Percentiles rank a stretch among this genome's conserved stretches.
phyloP scores from a whole-genome alignment of 2,329 filamentous ascomycete genomes.

The Paradendryphiella salina region DNA sequence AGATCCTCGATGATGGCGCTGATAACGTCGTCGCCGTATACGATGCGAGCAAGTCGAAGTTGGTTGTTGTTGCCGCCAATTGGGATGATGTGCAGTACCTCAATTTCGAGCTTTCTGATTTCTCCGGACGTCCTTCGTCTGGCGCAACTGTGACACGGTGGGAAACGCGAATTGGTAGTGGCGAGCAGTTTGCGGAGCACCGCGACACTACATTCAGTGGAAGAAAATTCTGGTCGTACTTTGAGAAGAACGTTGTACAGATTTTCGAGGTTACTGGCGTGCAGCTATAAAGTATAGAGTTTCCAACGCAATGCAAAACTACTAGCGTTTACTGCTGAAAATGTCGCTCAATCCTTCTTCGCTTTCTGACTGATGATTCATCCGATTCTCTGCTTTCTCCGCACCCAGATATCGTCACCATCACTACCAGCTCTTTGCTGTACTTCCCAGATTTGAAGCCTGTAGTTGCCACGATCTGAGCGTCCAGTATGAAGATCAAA shows the following conservation, averaged over 20 bases:
- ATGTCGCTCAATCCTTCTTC: too few relatives aligned
- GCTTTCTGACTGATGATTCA: slow-evolving; percentile 5
- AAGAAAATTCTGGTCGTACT: slow-evolving; percentile 11
- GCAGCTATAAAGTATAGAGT: neutral
- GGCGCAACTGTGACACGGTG: slow-evolving; percentile 9
- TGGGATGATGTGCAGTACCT: slow-evolving; percentile 9
- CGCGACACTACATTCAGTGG: slow-evolving; percentile 6
- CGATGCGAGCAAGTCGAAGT: slow-evolving; percentile 5
- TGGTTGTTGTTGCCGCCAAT: slow-evolving; percentile 11
- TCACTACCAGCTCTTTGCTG: slow-evolving; percentile 48
- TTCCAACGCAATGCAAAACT: neutral
- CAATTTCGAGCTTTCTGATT: slow-evolving; percentile 13
- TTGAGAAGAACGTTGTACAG: slow-evolving; percentile 11
- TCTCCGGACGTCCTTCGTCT: slow-evolving; percentile 1
- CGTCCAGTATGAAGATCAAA: slow-evolving; percentile 69
- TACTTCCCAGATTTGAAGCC: slow-evolving; percentile 66
- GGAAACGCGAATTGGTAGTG: slow-evolving; percentile 8
- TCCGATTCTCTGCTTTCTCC: slow-evolving; percentile 40
- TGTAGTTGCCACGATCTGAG: slow-evolving; percentile 65
- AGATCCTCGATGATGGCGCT: slow-evolving; percentile 8
- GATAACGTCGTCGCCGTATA: slow-evolving; percentile 12
- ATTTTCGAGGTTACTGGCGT: slow-evolving; percentile 13
- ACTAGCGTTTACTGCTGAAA: neutral
- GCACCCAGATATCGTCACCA: slow-evolving; percentile 36
- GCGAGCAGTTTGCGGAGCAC: slow-evolving; percentile 9